These are phyloP conservation scores for Infundibulicybe gibba DNA, from an alignment of 768 basidiomycete species.

Conservation along the genomic window DNA sequence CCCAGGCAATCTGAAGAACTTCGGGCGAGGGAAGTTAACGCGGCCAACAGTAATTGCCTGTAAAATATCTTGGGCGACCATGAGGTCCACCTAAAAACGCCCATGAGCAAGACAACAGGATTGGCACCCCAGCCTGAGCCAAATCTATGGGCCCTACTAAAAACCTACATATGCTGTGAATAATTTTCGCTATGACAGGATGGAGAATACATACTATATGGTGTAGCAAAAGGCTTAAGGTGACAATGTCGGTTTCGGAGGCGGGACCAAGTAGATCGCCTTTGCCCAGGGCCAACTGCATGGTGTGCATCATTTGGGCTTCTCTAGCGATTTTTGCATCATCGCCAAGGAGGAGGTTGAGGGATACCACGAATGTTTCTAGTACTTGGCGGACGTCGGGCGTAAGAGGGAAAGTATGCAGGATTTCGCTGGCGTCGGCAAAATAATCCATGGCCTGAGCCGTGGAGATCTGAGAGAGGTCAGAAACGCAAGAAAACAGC, in stretches of 20 bases:
- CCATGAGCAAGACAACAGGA: constrained; percentile 51
- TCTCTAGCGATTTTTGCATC: constrained; percentile 69
- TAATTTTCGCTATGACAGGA: background rate
- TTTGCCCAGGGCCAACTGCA: constrained; percentile 57
- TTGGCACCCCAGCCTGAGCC: constrained; percentile 57
- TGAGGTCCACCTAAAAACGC: constrained; percentile 56
- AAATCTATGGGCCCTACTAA: constrained; percentile 58
- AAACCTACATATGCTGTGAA: constrained; percentile 6
- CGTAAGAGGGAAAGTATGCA: constrained; percentile 51
- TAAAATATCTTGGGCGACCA: constrained; percentile 65
- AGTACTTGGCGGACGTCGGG: constrained; percentile 51
- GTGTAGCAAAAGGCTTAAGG: constrained; percentile 58
- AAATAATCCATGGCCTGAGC: constrained; percentile 52
- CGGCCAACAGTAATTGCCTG: constrained; percentile 62
- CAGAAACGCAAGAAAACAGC: constrained; percentile 55
- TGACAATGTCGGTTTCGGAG: constrained; percentile 63
- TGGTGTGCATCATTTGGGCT: constrained; percentile 65
- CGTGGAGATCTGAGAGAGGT: constrained; percentile 59
- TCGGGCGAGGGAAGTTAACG: constrained; percentile 60
- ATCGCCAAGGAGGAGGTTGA: constrained; percentile 62
- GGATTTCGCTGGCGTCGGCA: constrained; percentile 48
- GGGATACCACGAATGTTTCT: constrained; percentile 54
- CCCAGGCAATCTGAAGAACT: constrained; percentile 31
- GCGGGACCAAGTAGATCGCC: constrained; percentile 52
- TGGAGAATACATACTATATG: constrained; percentile 44